These are phyloP conservation scores for Ophiocordyceps australis DNA, from an alignment of 2,329 filamentous ascomycete genomes.

Conservation along the genomic window DNA sequence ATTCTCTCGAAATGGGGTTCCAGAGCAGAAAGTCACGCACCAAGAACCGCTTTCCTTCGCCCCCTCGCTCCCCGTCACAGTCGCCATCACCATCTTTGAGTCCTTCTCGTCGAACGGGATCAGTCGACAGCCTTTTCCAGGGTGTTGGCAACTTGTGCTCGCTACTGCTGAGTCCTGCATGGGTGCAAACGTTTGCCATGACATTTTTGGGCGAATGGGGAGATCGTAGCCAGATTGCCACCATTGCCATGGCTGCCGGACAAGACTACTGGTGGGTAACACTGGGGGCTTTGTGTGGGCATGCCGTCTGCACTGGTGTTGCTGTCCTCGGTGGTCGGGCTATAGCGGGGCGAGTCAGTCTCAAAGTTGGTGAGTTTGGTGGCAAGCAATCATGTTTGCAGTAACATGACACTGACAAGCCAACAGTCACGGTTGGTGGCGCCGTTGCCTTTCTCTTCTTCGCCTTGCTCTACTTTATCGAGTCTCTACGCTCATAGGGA, in stretches of 20 bases:
- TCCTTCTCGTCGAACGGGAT: constrained; percentile 24
- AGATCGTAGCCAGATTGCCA: constrained; percentile 92
- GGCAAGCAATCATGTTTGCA: not conserved
- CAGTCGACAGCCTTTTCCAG: constrained; percentile 22
- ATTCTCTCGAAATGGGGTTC: constrained; percentile 66
- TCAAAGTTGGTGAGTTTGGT: constrained; percentile 70
- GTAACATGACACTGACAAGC: constrained; percentile 6
- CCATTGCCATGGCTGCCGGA: constrained; percentile 95
- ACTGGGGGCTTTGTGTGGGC: constrained; percentile 68
- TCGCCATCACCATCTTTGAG: constrained; percentile 56
- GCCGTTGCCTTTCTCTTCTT: constrained; percentile 82
- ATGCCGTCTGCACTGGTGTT: constrained; percentile 76
- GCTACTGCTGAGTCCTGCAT: constrained; percentile 79
- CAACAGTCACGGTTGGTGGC: constrained; percentile 77
- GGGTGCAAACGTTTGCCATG: constrained; percentile 99
- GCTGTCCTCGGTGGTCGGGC: constrained; percentile 86
- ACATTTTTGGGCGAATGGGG: constrained; percentile 98
- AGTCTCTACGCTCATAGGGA: constrained; percentile 46
- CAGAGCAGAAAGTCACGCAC: constrained; percentile 52
- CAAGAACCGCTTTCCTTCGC: constrained; percentile 60
- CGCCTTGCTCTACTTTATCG: constrained; percentile 77
- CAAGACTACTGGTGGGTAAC: constrained; percentile 99
- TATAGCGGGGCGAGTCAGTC: constrained; percentile 82
- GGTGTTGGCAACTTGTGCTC: constrained; percentile 78
- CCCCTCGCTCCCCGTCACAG: constrained; percentile 60